Evolutionary conservation across 306 rosid genomes (phyloP).

Genomic region (Fragaria nilgerrensis): DNA sequence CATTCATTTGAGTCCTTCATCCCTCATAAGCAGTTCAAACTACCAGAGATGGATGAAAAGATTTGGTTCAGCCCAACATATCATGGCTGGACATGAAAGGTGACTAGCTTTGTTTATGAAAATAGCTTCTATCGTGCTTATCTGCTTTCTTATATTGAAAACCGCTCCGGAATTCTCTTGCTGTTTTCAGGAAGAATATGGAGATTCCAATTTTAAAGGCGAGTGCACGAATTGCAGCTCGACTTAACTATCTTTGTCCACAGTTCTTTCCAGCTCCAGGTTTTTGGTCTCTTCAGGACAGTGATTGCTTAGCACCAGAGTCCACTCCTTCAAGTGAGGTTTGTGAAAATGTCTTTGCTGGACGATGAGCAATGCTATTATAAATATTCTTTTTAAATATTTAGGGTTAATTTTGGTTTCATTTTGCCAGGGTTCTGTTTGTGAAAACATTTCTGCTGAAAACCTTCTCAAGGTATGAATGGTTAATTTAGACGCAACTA

Average conservation of each 20-base stretch:
- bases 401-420: constrained; percentile 22
- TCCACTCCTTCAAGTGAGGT: constrained; percentile 69
- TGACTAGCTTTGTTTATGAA: constrained; percentile 27
- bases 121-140: constrained; percentile 8
- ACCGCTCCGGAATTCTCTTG: constrained; percentile 8
- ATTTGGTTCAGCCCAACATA: constrained; percentile 76
- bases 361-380: constrained; percentile 7
- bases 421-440: constrained; percentile 50
- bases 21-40: constrained; percentile 46
- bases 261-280: constrained; percentile 95
- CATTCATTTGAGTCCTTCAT: constrained; percentile 81
- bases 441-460: constrained; percentile 58
- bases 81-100: constrained; percentile 94
- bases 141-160: constrained; percentile 11
- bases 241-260: constrained; percentile 86
- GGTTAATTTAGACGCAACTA: constrained; percentile 14
- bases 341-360: constrained; percentile 40
- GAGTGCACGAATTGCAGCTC: constrained; percentile 77
- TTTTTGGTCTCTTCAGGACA: constrained; percentile 53
- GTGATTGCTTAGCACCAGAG: constrained; percentile 34
- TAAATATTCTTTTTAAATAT: background rate
- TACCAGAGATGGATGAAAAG: constrained; percentile 87
- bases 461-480: constrained; percentile 87
- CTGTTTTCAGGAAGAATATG: constrained; percentile 67
- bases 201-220: constrained; percentile 81